A percentile compares a stretch with the other conserved stretches of the same genome.
Conservation (phyloP, 2,329 filamentous ascomycete genomes). For the Aureobasidium musti region DNA sequence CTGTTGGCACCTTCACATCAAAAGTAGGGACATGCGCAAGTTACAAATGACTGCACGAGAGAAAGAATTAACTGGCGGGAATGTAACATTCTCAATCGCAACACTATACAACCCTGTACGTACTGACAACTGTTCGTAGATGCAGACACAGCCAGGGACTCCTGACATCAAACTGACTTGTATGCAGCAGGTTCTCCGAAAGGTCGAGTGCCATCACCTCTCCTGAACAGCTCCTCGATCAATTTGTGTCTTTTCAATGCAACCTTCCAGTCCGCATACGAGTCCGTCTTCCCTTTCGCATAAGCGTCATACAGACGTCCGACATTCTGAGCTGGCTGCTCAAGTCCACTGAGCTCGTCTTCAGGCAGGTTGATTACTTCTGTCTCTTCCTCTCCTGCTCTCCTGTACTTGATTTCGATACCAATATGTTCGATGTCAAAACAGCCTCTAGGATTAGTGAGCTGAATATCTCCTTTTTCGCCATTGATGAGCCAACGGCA, state of each 20-base stretch:
- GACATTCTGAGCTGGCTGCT: slow-evolving; percentile 23
- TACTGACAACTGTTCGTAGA: too few species aligned
- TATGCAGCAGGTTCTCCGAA: slow-evolving; percentile 8
- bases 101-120: too few species aligned
- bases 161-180: too few species aligned
- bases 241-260: slow-evolving; percentile 7
- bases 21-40: too few species aligned
- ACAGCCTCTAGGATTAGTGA: neutral
- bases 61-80: too few species aligned
- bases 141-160: too few species aligned
- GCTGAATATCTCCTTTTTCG: slow-evolving; percentile 42
- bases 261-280: slow-evolving; percentile 20
- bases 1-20: too few species aligned
- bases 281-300: neutral
- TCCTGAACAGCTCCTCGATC: slow-evolving; percentile 22
- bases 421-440: slow-evolving; percentile 20
- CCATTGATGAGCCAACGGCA: slow-evolving; percentile 57
- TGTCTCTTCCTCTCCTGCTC: neutral
- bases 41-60: too few species aligned
- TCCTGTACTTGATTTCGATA: neutral
- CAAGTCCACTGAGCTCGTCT: neutral
- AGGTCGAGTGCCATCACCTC: neutral
- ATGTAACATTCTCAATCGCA: too few species aligned
- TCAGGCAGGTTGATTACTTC: neutral
- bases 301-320: slow-evolving; percentile 14